phyloP scores from a whole-genome alignment of 108 stramenopile genomes.

The Aurantiochytrium sp. region DNA sequence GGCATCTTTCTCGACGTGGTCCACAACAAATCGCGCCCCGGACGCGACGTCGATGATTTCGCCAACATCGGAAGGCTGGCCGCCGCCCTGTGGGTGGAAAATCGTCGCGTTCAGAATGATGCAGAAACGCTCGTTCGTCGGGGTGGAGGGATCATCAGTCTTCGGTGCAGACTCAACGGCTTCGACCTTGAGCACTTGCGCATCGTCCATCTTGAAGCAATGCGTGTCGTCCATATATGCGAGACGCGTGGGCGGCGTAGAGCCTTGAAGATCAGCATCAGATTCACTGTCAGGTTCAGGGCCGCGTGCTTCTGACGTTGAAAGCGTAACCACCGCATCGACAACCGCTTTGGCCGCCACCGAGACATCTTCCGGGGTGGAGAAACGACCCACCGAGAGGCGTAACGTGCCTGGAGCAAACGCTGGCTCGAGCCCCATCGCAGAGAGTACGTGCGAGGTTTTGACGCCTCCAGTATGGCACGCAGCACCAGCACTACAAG shows the following conservation, averaged over 20 bases:
- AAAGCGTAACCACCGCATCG: background rate
- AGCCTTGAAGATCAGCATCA: background rate
- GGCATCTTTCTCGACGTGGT: slow-evolving; percentile 41
- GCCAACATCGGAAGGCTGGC: slow-evolving; percentile 71
- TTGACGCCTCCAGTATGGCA: slow-evolving; percentile 60
- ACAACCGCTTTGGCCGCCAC: slow-evolving; percentile 39
- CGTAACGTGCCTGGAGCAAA: slow-evolving; percentile 79
- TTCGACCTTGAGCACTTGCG: background rate
- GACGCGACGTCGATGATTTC: slow-evolving; percentile 22
- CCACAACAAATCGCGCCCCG: background rate
- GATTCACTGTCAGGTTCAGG: no score
- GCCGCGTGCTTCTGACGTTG: background rate
- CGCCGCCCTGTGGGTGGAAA: slow-evolving; percentile 73
- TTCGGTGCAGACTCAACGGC: background rate
- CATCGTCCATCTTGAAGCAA: background rate
- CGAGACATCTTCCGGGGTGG: slow-evolving; percentile 67
- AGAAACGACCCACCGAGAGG: slow-evolving; percentile 75
- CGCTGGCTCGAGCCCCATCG: slow-evolving; percentile 70
- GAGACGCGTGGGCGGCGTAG: background rate
- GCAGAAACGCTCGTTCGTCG: no score
- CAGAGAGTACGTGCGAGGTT: slow-evolving; percentile 63
- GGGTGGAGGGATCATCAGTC: no score
- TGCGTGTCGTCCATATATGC: background rate
- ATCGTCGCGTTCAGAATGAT: slow-evolving; percentile 58
- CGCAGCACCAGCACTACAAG: slow-evolving; percentile 79